A percentile compares a stretch with the other conserved stretches of the same genome.
Conservation (phyloP, 192 early-diverging fungal species). For the Chytriomyces sp. region DNA sequence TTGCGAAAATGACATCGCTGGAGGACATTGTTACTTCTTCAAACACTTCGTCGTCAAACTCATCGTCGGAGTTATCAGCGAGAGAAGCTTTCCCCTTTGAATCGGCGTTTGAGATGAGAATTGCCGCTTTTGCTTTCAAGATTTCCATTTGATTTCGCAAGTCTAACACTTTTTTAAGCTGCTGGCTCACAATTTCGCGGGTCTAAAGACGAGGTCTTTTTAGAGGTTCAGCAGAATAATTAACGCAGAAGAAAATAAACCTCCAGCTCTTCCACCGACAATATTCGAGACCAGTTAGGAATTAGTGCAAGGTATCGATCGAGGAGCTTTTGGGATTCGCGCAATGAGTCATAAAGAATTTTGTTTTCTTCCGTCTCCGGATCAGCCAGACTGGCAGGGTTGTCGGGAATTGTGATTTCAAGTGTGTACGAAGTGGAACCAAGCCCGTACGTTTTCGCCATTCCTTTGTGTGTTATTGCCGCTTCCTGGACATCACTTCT, state of each 20-base stretch:
- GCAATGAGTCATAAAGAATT: slow-evolving; percentile 24
- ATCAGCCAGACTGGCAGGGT: neutral
- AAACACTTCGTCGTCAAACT: slow-evolving; percentile 23
- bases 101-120: slow-evolving; percentile 7
- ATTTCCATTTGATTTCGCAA: neutral
- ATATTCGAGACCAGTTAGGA: neutral
- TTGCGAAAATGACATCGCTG: neutral
- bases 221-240: neutral
- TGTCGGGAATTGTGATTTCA: slow-evolving; percentile 9
- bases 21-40: slow-evolving; percentile 15
- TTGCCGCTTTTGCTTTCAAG: neutral
- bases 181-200: neutral
- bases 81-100: neutral
- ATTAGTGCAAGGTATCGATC: slow-evolving; percentile 1
- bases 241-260: neutral
- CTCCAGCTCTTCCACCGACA: slow-evolving; percentile 26
- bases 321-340: slow-evolving; percentile 7
- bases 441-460: slow-evolving; percentile 22
- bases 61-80: slow-evolving; percentile 2
- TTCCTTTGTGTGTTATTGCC: slow-evolving; percentile 18
- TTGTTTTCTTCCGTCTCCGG: slow-evolving; percentile 28
- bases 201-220: neutral
- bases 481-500: neutral
- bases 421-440: slow-evolving; percentile 20
- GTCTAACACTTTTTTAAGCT: slow-evolving; percentile 4